A percentile compares a stretch with the other conserved stretches of the same genome.
Conservation (phyloP, 768 basidiomycete species). For the Antrodiella citrinella region DNA sequence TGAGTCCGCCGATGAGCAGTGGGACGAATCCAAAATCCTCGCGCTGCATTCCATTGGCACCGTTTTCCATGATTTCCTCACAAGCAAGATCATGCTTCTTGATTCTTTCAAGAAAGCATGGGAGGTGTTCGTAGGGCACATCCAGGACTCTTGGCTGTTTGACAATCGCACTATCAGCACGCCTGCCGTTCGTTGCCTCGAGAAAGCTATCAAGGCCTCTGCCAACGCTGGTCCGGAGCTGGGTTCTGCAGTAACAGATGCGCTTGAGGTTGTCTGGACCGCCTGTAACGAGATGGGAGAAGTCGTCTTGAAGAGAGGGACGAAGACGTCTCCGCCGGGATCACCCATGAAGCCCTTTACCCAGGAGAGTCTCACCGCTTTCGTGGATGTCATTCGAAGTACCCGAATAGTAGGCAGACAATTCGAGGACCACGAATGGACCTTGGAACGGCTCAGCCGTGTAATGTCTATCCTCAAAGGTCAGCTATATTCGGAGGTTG, state of each 20-base stretch:
- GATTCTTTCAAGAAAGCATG: constrained; percentile 65
- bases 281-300: constrained; percentile 61
- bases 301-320: constrained; percentile 30
- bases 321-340: constrained; percentile 5
- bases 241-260: constrained; percentile 33
- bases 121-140: constrained; percentile 62
- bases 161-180: constrained; percentile 64
- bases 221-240: constrained; percentile 23
- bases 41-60: constrained; percentile 78
- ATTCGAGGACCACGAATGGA: constrained; percentile 54
- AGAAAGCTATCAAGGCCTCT: constrained; percentile 65
- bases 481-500: constrained; percentile 14
- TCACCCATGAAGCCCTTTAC: constrained; percentile 40
- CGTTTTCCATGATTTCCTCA: constrained; percentile 75
- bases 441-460: constrained; percentile 50
- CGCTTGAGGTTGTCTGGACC: constrained; percentile 61
- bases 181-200: constrained; percentile 78
- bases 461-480: constrained; percentile 79
- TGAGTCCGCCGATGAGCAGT: constrained; percentile 37
- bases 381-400: constrained; percentile 63
- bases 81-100: constrained; percentile 64
- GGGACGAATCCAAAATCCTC: constrained; percentile 86
- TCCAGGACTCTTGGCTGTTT: constrained; percentile 61
- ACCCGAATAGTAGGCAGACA: constrained; percentile 43
- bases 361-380: constrained; percentile 81